A percentile compares a stretch with the other conserved stretches of the same genome.
These are phyloP conservation scores for Thielaviopsis cerberus DNA, from an alignment of 2,329 filamentous ascomycete species.

Conservation along the genomic window DNA sequence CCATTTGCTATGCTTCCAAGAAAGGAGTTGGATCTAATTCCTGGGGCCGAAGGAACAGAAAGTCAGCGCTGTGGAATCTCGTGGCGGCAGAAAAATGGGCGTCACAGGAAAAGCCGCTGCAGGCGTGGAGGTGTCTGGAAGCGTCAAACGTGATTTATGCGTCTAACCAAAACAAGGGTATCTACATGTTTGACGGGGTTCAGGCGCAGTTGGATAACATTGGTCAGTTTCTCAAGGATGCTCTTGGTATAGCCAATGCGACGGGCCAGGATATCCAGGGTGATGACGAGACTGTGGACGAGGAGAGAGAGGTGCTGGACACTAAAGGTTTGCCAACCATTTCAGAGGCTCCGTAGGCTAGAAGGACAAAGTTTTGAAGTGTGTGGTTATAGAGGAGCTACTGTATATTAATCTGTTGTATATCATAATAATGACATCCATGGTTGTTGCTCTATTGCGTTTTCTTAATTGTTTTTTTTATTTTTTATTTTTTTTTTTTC, in stretches of 20 bases:
- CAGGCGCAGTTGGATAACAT: constrained; percentile 7
- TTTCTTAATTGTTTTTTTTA: not conserved
- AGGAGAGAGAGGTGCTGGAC: not conserved
- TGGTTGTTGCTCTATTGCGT: not conserved
- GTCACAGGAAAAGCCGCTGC: constrained; percentile 52
- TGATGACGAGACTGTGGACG: not conserved
- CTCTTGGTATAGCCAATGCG: constrained; percentile 1
- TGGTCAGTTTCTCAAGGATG: constrained; percentile 5
- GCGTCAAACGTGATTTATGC: constrained; percentile 15
- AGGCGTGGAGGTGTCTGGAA: constrained; percentile 61
- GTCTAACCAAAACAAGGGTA: not conserved
- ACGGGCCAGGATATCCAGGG: not conserved
- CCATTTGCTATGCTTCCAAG: constrained; percentile 64
- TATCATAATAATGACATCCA: not conserved
- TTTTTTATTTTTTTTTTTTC: not conserved
- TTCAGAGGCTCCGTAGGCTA: not conserved
- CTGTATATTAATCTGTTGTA: not conserved
- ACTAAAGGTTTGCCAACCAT: not conserved
- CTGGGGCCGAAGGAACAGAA: constrained; percentile 58
- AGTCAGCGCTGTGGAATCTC: constrained; percentile 77
- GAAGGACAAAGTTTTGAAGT: not conserved
- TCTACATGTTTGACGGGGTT: constrained; percentile 5
- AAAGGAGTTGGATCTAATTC: constrained; percentile 44
- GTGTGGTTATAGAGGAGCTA: not conserved
- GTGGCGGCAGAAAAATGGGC: constrained; percentile 74